Evolutionary conservation across 2,329 filamentous ascomycete genomes (phyloP).

Genomic region (Colletotrichum filicis): DNA sequence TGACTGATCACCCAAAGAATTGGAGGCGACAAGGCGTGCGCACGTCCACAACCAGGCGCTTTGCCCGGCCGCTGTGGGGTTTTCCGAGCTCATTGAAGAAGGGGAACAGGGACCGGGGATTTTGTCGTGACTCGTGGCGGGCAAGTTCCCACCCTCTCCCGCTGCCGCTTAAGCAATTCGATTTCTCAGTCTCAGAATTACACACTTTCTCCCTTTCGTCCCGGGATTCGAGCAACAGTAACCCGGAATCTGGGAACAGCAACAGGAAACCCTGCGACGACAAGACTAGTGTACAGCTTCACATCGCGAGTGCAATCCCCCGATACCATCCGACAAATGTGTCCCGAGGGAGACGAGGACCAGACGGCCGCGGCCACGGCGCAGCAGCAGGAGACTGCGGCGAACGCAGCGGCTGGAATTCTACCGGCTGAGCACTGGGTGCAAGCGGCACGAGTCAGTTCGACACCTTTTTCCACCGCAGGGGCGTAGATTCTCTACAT

Average conservation of each 20-base stretch:
- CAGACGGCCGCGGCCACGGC: not conserved
- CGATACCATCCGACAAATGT: not conserved
- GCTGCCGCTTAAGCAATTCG: not conserved
- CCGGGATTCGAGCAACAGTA: not conserved
- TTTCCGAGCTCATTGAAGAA: not conserved
- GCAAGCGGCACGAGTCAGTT: slow-evolving; percentile 32
- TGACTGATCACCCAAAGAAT: not conserved
- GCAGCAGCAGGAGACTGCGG: not conserved
- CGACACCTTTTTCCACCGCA: not conserved
- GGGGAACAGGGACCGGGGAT: slow-evolving; percentile 19
- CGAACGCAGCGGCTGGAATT: slow-evolving; percentile 1
- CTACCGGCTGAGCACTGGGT: slow-evolving; percentile 31
- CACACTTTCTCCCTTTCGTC: not conserved
- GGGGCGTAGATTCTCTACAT: not conserved
- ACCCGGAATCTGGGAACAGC: not conserved
- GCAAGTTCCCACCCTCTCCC: not conserved
- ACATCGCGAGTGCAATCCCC: not conserved
- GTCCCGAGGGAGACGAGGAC: slow-evolving; percentile 11
- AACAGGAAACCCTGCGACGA: not conserved
- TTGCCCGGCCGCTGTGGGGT: slow-evolving; percentile 28
- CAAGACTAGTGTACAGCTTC: not conserved
- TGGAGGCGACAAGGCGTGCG: not conserved
- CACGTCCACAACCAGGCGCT: not conserved
- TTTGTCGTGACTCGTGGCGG: slow-evolving; percentile 18
- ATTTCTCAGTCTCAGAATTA: not conserved